phyloP scores from a whole-genome alignment of 371 early-diverging fungal genomes.

The Circinella minor region DNA sequence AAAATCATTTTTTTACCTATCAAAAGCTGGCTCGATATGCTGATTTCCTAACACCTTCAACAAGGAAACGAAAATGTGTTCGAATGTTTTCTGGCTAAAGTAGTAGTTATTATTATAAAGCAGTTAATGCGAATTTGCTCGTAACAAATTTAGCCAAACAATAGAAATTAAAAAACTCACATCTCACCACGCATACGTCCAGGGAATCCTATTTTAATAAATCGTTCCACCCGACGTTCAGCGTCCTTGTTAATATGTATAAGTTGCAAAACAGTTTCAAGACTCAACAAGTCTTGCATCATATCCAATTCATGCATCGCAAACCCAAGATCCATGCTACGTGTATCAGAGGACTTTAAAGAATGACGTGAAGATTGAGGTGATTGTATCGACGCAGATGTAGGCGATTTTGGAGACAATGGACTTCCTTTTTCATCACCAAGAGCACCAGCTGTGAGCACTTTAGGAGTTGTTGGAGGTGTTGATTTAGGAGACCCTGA shows the following conservation, averaged over 20 bases:
- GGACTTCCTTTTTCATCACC: conserved; percentile 1
- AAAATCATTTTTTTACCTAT: conserved; percentile 39
- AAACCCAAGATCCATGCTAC: conserved; percentile 12
- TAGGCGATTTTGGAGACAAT: conserved; percentile 12
- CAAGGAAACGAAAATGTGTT: conserved; percentile 67
- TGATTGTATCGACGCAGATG: conserved; percentile 14
- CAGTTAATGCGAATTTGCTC: not conserved
- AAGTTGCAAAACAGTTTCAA: conserved; percentile 80
- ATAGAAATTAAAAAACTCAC: conserved; percentile 17
- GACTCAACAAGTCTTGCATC: conserved; percentile 68
- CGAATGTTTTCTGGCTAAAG: conserved; percentile 56
- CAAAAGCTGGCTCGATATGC: conserved; percentile 77
- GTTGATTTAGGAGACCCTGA: conserved; percentile 23
- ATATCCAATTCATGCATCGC: conserved; percentile 49
- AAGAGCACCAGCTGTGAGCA: not conserved
- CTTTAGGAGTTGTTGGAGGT: conserved; percentile 26
- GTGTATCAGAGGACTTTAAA: conserved; percentile 17
- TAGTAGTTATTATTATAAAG: not conserved
- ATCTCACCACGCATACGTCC: conserved; percentile 31
- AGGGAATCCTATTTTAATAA: conserved; percentile 32
- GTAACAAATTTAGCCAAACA: not conserved
- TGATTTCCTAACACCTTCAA: conserved; percentile 59
- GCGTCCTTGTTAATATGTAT: conserved; percentile 84
- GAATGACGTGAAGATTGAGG: conserved; percentile 24
- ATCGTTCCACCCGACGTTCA: conserved; percentile 60